Evolutionary conservation across 1,139 yeast species (phyloP).

Genomic region (Yamadazyma aaseri): DNA sequence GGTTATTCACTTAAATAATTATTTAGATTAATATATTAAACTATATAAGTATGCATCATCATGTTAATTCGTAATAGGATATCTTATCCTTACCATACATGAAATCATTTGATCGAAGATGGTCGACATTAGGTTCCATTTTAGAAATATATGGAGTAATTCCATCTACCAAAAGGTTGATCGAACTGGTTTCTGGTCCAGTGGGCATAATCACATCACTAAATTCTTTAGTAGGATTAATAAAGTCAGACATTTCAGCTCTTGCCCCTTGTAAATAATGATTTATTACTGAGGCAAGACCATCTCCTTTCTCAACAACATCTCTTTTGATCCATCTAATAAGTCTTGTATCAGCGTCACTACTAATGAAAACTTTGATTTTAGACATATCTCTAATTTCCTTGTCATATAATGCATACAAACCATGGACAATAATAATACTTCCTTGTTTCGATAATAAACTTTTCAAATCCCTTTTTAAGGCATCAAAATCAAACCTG

Average conservation of each 20-base stretch:
- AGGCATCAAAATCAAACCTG: slow-evolving; percentile 32
- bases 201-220: slow-evolving; percentile 84
- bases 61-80: slow-evolving; percentile 49
- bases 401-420: slow-evolving; percentile 73
- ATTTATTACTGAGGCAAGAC: slow-evolving; percentile 48
- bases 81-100: slow-evolving; percentile 46
- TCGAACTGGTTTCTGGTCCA: slow-evolving; percentile 64
- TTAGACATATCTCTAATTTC: slow-evolving; percentile 58
- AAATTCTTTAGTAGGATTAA: slow-evolving; percentile 70
- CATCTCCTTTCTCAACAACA: slow-evolving; percentile 26
- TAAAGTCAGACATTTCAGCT: slow-evolving; percentile 72
- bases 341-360: slow-evolving; percentile 82
- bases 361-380: slow-evolving; percentile 74
- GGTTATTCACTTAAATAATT: slow-evolving; percentile 20
- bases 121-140: slow-evolving; percentile 9
- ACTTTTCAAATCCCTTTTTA: slow-evolving; percentile 17
- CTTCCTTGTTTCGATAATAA: slow-evolving; percentile 20
- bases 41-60: slow-evolving; percentile 3
- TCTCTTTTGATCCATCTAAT: slow-evolving; percentile 67
- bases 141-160: slow-evolving; percentile 40
- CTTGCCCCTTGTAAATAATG: slow-evolving; percentile 66
- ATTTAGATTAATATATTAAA: slow-evolving; percentile 1
- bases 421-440: slow-evolving; percentile 68
- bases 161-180: slow-evolving; percentile 74
- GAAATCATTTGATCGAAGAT: slow-evolving; percentile 21